Evolutionary conservation across 768 basidiomycete genomes (phyloP).

Genomic region (Tephrocybe sp.): DNA sequence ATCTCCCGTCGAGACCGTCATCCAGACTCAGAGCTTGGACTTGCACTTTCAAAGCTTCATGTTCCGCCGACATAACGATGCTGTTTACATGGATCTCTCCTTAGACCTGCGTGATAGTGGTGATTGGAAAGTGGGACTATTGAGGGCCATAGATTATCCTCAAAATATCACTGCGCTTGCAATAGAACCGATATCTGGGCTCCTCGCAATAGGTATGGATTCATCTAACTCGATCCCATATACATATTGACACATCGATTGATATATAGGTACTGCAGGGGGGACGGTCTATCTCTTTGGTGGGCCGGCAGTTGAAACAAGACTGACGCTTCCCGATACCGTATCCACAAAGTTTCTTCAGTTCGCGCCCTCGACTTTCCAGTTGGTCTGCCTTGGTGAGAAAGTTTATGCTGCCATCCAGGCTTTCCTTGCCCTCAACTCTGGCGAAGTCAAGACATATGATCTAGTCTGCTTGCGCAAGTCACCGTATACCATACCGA

Average conservation of each 20-base stretch:
- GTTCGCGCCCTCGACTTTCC: slow-evolving; percentile 53
- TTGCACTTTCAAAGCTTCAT: slow-evolving; percentile 32
- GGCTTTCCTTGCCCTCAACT: slow-evolving; percentile 47
- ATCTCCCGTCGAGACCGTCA: too few species aligned
- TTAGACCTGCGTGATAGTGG: slow-evolving; percentile 48
- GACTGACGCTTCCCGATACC: slow-evolving; percentile 43
- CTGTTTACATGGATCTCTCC: slow-evolving; percentile 51
- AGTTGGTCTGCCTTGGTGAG: slow-evolving; percentile 64
- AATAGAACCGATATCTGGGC: slow-evolving; percentile 54
- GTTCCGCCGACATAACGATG: slow-evolving; percentile 38
- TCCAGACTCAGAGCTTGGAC: slow-evolving; percentile 3
- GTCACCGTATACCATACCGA: slow-evolving; percentile 67
- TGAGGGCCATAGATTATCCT: slow-evolving; percentile 49
- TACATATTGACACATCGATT: neutral
- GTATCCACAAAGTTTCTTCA: slow-evolving; percentile 56
- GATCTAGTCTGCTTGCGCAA: slow-evolving; percentile 68
- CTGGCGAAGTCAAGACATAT: slow-evolving; percentile 68
- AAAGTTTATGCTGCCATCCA: slow-evolving; percentile 23
- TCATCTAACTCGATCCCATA: neutral
- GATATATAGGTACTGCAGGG: slow-evolving; percentile 51
- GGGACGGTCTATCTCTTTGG: slow-evolving; percentile 70
- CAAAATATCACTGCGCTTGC: slow-evolving; percentile 52
- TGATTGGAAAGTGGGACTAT: slow-evolving; percentile 54
- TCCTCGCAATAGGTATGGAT: slow-evolving; percentile 57
- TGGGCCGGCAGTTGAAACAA: slow-evolving; percentile 57